phyloP scores from a whole-genome alignment of 257 asterid genomes.

The Solanum clarkiae region DNA sequence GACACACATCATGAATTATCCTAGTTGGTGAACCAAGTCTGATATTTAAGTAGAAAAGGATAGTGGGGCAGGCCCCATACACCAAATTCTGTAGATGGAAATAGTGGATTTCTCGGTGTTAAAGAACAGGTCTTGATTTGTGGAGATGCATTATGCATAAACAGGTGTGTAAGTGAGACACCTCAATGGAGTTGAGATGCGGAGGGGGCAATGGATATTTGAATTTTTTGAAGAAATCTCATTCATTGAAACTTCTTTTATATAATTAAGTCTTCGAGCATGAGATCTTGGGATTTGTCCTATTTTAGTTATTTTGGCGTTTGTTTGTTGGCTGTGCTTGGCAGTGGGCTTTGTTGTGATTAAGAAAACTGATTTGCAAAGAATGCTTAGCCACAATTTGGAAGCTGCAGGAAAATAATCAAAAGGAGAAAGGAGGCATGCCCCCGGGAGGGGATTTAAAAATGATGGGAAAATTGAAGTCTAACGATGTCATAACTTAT shows the following conservation, averaged over 20 bases:
- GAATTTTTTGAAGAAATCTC: background rate
- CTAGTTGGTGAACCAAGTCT: background rate
- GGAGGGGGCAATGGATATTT: background rate
- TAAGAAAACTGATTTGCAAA: background rate
- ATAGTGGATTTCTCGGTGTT: background rate
- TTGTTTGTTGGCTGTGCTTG: background rate
- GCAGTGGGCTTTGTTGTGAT: background rate
- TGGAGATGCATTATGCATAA: background rate
- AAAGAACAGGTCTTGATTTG: background rate
- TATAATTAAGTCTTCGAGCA: background rate
- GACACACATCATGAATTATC: background rate
- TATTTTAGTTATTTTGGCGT: background rate
- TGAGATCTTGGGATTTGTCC: background rate
- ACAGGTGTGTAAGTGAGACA: background rate
- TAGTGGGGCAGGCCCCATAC: background rate
- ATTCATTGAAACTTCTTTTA: background rate
- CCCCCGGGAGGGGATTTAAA: background rate
- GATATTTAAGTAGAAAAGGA: background rate
- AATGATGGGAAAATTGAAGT: background rate
- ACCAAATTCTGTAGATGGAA: background rate
- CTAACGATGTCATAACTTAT: background rate
- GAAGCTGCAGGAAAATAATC: background rate
- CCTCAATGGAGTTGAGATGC: background rate
- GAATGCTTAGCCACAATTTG: background rate
- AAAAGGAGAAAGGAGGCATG: background rate